A percentile compares a stretch with the other conserved stretches of the same genome.
These are phyloP conservation scores for Aspergillus glaucus DNA, from an alignment of 2,329 filamentous ascomycete genomes.

Conservation along the genomic window DNA sequence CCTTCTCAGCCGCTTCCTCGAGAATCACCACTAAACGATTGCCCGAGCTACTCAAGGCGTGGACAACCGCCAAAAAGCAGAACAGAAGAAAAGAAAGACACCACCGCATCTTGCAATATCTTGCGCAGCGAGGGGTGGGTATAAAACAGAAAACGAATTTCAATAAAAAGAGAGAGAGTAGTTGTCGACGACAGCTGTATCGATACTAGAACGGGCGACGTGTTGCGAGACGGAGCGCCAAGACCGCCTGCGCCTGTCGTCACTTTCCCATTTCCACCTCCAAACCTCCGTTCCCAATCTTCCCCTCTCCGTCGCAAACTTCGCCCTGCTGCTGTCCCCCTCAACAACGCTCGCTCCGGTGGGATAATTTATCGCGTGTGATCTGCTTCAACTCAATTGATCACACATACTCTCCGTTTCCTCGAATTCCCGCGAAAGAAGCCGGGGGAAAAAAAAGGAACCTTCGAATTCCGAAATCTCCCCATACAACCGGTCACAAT, in stretches of 20 bases:
- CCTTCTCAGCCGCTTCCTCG: slow-evolving; percentile 75
- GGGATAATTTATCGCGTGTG: too few species aligned
- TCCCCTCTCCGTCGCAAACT: slow-evolving; percentile 6
- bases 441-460: too few species aligned
- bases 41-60: slow-evolving; percentile 73
- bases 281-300: slow-evolving; percentile 8
- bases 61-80: slow-evolving; percentile 46
- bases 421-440: not conserved
- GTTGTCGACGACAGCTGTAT: slow-evolving; percentile 3
- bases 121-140: slow-evolving; percentile 27
- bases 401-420: not conserved
- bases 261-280: slow-evolving; percentile 22
- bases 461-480: not conserved
- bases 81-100: slow-evolving; percentile 64
- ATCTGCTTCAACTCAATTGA: slow-evolving; percentile 4
- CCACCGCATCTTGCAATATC: slow-evolving; percentile 61
- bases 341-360: too few species aligned
- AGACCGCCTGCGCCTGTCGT: slow-evolving; percentile 31
- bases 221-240: slow-evolving; percentile 37
- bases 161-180: slow-evolving; percentile 10
- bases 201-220: slow-evolving; percentile 31
- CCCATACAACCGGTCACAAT: slow-evolving; percentile 23
- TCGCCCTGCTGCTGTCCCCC: not conserved
- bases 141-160: slow-evolving; percentile 4
- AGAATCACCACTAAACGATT: slow-evolving; percentile 77